Conservation (phyloP, 495 filamentous ascomycete species). For the Trichoderma erinaceum region DNA sequence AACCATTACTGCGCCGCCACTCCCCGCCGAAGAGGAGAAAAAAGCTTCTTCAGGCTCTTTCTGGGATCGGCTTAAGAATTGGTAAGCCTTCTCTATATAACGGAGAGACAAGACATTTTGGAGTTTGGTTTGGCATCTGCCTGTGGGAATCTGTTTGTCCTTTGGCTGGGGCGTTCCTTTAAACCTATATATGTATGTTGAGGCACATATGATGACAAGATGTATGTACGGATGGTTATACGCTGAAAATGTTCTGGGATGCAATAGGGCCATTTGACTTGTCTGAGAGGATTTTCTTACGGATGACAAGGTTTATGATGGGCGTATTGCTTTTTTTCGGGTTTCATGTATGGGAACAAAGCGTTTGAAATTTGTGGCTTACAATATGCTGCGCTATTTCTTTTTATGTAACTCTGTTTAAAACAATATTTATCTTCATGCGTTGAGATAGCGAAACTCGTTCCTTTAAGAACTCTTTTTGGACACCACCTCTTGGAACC, state of each 20-base stretch:
- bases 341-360: not conserved
- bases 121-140: constrained; percentile 10
- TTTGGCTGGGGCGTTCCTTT: not conserved
- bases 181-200: not conserved
- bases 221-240: not conserved
- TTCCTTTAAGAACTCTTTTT: not conserved
- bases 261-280: not conserved
- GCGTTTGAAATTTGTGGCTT: not conserved
- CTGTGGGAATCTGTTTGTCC: not conserved
- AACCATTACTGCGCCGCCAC: constrained; percentile 47
- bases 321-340: not conserved
- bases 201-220: not conserved
- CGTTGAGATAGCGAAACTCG: not conserved
- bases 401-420: not conserved
- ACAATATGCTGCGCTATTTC: not conserved
- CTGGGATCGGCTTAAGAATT: constrained; percentile 33
- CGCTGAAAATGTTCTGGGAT: not conserved
- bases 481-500: constrained; percentile 26
- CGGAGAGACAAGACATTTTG: not conserved
- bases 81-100: constrained; percentile 19
- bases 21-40: constrained; percentile 16
- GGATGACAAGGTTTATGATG: not conserved
- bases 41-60: constrained; percentile 29
- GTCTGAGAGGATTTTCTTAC: not conserved
- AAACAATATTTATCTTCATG: not conserved